Base-by-base conservation (phyloP, 2,329 filamentous ascomycete genomes). In the Colletotrichum cuscutae region DNA sequence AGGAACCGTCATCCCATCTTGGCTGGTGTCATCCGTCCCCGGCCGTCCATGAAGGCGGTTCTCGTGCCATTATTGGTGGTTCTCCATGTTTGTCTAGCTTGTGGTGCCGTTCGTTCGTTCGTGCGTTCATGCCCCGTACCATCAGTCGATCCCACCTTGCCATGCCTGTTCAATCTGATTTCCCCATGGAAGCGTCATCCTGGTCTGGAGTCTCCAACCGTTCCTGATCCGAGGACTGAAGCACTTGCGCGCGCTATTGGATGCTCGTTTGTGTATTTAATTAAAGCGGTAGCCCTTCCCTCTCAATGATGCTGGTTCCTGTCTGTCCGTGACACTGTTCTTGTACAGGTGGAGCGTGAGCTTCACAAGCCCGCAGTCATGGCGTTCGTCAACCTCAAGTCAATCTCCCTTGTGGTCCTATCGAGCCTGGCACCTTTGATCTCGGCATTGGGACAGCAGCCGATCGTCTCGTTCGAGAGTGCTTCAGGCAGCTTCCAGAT, bases 381-480 rank as follows among this genome's bases (percentile, higher is more conserved):
- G 64, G 71, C 30, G 15, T 37, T 42, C n/a, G 26, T 7, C 46
- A 52, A 30, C 49, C 68, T 74, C 67, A 77, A 74, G 68, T 63
- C 70, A 26, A 58, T 52, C 42, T 75, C 68, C 0, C 52, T 76
- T 37, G 62, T 78, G 13, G 71, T 75, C n/a, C 71, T 80, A 6
- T 65, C 74, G 11, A 60, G 65, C 24, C 52, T 81, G 22, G 66
- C 76, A 8, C 64, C 78, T 13, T 67, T 76, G n/a, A 78, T 77
- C 7, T 59, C 74, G 11, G 86, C 84, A 42, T 82, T 89, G 65
- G 86, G 87, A 58, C 88, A 89, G 76, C 83, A 88, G 75, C 80
- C 84, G 8, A 86, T 87, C 26, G 81, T 89, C 61, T 80, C 80
- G 22, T 86, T 86, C 71, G 75, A 78, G 64, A 74, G 65, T 58